Conservation (phyloP, 495 filamentous ascomycete genomes). For the Pyrenula massariospora region DNA sequence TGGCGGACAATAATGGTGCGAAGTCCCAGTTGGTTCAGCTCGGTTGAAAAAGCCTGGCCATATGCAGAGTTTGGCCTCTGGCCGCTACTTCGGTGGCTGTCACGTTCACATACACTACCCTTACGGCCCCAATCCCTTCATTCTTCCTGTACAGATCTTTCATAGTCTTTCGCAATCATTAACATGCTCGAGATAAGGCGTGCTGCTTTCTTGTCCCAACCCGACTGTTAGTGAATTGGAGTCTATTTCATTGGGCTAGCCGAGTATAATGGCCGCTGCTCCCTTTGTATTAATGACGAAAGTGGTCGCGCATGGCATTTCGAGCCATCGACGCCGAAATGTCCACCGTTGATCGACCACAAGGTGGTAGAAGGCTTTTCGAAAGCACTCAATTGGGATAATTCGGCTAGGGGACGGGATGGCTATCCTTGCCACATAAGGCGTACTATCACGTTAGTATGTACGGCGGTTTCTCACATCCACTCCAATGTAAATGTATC, state of each 20-base stretch:
- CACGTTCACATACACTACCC: not conserved
- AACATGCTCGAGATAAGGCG: not conserved
- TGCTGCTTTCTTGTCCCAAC: not conserved
- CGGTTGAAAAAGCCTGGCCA: not conserved
- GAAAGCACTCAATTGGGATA: not conserved
- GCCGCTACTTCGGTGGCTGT: not conserved
- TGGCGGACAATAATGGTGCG: conserved; percentile 29
- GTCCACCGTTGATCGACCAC: not conserved
- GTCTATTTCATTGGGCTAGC: not conserved
- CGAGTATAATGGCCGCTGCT: not conserved
- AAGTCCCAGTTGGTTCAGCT: conserved; percentile 18
- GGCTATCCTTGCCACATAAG: not conserved
- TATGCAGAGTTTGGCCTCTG: not conserved
- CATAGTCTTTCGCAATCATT: not conserved
- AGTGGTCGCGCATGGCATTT: not conserved
- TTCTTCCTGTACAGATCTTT: not conserved
- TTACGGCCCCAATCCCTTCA: not conserved
- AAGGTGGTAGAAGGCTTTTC: not conserved
- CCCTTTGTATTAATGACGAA: not conserved
- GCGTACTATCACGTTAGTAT: not conserved
- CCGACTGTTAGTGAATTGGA: not conserved
- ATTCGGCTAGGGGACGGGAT: not conserved
- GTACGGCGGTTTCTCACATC: not conserved
- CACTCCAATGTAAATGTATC: not conserved
- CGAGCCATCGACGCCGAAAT: not conserved